These are phyloP conservation scores for Ophiostoma australiae DNA, from an alignment of 2,329 filamentous ascomycete genomes.

Conservation along the genomic window DNA sequence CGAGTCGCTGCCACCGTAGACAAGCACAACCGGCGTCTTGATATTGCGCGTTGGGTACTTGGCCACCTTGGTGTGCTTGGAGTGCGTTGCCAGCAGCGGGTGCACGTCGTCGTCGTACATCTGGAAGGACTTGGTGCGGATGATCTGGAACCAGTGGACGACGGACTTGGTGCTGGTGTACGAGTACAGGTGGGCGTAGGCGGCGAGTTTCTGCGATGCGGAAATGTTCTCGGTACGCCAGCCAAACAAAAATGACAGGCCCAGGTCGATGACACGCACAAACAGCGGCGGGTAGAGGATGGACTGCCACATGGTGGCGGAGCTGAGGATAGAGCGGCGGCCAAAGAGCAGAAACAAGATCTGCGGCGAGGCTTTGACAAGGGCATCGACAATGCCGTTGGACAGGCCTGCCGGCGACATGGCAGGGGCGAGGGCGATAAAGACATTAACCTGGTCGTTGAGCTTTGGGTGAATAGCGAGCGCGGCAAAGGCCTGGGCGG, in stretches of 20 bases:
- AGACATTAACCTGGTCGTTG: constrained; percentile 90
- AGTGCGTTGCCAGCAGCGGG: constrained; percentile 64
- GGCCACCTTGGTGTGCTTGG: constrained; percentile 91
- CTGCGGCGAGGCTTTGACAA: constrained; percentile 89
- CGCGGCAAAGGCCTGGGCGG: constrained; percentile 91
- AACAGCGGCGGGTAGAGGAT: constrained; percentile 94
- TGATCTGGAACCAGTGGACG: constrained; percentile 99
- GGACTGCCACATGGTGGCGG: constrained; percentile 94
- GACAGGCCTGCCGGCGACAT: constrained; percentile 92
- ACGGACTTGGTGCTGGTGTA: constrained; percentile 96
- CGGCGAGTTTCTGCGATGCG: constrained; percentile 82
- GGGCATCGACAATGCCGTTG: constrained; percentile 84
- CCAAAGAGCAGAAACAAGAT: constrained; percentile 92
- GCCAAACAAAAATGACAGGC: constrained; percentile 77
- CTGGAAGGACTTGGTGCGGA: constrained; percentile 90
- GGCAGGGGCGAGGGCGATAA: constrained; percentile 90
- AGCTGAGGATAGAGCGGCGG: constrained; percentile 82
- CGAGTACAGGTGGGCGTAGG: constrained; percentile 92
- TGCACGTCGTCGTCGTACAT: constrained; percentile 97
- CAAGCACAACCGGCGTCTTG: constrained; percentile 85
- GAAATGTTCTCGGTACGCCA: constrained; percentile 85
- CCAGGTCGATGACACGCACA: constrained; percentile 77
- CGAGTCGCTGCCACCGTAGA: constrained; percentile 92
- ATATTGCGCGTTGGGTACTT: constrained; percentile 97
- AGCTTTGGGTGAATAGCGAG: constrained; percentile 86